Base-by-base conservation (phyloP, 2,329 filamentous ascomycete genomes). In the Colletotrichum godetiae region DNA sequence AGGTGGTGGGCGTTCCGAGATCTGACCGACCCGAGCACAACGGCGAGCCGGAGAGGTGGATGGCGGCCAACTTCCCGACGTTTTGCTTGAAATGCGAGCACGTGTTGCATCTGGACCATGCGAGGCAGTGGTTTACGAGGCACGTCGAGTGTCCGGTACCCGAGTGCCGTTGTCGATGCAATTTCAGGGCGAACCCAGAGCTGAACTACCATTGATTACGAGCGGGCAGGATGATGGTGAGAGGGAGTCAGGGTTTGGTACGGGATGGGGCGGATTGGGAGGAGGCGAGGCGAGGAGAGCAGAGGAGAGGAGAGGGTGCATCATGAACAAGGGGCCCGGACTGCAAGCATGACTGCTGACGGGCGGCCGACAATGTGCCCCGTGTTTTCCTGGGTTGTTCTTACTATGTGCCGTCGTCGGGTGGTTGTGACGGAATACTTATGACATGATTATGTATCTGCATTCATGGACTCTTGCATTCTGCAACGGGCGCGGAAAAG, bases 1-100 rank as follows among this genome's bases (percentile, higher is more conserved):
- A 93, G 81, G 87, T 92, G 61, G 89, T 93, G 2, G 92, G 91
- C 35, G 86, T 92, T 57, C 89, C 90, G 67, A 87, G 91, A 57
- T 91, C 89, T 37, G 89, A 91, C 80, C 84, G 84, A 74, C 88
- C 88, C 2, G 89, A 90, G 78, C 83, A 85, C 67, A 85, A 86
- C 56, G 80, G 85, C 7, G 88, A 90, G 76, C 78, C 81, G 29
- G 83, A 84, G 68, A 82, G 83, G 57, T 81, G 83, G 77, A 82
- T 86, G 80, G 86, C 87, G 58, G 89, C 88, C 3, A 85, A 87
- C 58, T 93, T 93, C 77, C 90, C 91, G n/a, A 92, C 90, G 0
- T 93, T 93, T 77, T 93, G 92, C 74, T 84, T 93, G 56, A 87
- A 88, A 76, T 93, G 92, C 79, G 91, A 92, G 77, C 92, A 93